A percentile compares a stretch with the other conserved stretches of the same genome.
Evolutionary conservation across 176 grass and related monocot species (phyloP).

Genomic region (Oryza brachyantha): DNA sequence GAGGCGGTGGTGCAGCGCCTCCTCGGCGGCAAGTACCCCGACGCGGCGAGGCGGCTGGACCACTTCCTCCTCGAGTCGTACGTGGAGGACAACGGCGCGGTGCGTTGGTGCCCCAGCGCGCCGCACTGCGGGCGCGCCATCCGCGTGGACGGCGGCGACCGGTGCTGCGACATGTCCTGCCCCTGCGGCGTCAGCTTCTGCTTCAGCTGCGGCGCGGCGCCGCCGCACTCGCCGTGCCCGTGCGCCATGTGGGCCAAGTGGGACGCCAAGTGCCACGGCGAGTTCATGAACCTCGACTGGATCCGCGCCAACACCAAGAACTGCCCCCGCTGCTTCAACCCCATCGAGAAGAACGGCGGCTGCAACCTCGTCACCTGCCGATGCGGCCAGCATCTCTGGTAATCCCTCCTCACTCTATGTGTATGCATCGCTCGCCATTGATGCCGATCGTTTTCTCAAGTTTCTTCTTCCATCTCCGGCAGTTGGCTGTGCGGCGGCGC

Average conservation of each 20-base stretch:
- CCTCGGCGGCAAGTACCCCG: not conserved
- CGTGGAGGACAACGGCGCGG: slow-evolving; percentile 18
- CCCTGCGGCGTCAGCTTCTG: slow-evolving; percentile 31
- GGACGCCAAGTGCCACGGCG: slow-evolving; percentile 20
- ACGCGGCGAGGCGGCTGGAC: slow-evolving; percentile 13
- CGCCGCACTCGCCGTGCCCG: slow-evolving; percentile 33
- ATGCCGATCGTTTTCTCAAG: too few species aligned
- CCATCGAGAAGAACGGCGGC: slow-evolving; percentile 33
- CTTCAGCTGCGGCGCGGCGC: slow-evolving; percentile 17
- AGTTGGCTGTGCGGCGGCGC: slow-evolving; percentile 58
- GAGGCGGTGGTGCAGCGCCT: slow-evolving; percentile 19
- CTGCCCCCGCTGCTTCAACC: slow-evolving; percentile 33
- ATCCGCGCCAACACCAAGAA: slow-evolving; percentile 31
- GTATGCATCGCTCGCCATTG: too few species aligned
- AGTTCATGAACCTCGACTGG: slow-evolving; percentile 25
- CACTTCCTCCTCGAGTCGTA: slow-evolving; percentile 34
- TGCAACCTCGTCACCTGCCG: slow-evolving; percentile 42
- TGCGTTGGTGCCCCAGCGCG: slow-evolving; percentile 40
- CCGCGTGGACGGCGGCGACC: not conserved
- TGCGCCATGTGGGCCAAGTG: slow-evolving; percentile 41
- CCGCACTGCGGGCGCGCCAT: slow-evolving; percentile 37
- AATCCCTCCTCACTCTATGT: too few species aligned
- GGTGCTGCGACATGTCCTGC: slow-evolving; percentile 29
- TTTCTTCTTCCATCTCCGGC: not conserved
- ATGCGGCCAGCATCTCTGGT: slow-evolving; percentile 44